Percentiles rank a stretch among this genome's conserved stretches.
These are phyloP conservation scores for Fonsecaea monophora DNA, from an alignment of 2,329 filamentous ascomycete genomes.

Conservation along the genomic window DNA sequence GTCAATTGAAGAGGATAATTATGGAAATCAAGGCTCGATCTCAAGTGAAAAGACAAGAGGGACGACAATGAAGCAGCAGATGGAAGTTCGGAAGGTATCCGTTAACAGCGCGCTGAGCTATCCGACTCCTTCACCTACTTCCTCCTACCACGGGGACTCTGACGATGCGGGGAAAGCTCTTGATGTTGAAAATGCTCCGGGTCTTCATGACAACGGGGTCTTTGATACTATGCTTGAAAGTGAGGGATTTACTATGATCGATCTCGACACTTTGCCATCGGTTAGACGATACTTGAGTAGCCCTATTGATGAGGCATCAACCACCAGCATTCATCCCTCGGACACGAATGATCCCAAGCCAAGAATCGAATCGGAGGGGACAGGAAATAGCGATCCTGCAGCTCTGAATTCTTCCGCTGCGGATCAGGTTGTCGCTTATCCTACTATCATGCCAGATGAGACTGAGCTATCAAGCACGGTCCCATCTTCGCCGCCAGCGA, in stretches of 20 bases:
- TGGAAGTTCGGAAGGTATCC: slow-evolving; percentile 36
- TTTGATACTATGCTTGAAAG: slow-evolving; percentile 64
- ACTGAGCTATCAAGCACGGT: slow-evolving; percentile 39
- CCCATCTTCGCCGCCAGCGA: slow-evolving; percentile 37
- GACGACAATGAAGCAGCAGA: slow-evolving; percentile 7
- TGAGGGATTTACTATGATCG: slow-evolving; percentile 65
- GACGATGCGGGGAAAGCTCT: slow-evolving; percentile 31
- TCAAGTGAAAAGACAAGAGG: neutral
- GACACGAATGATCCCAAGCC: slow-evolving; percentile 3
- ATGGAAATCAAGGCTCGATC: neutral
- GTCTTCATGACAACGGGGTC: slow-evolving; percentile 52
- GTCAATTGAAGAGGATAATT: slow-evolving; percentile 14
- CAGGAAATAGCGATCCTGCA: neutral
- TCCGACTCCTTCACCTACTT: slow-evolving; percentile 41
- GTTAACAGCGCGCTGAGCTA: slow-evolving; percentile 39
- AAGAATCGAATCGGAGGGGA: neutral
- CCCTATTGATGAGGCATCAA: slow-evolving; percentile 9
- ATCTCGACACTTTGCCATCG: slow-evolving; percentile 60
- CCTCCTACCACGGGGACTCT: slow-evolving; percentile 35
- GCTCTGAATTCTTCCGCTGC: slow-evolving; percentile 1
- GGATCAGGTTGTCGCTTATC: neutral
- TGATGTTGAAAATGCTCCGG: slow-evolving; percentile 24
- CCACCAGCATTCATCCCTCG: neutral
- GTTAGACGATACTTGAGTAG: slow-evolving; percentile 44
- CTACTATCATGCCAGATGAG: slow-evolving; percentile 24